These are phyloP conservation scores for Mariannaea elegans DNA, from an alignment of 2,329 filamentous ascomycete genomes.

Conservation along the genomic window DNA sequence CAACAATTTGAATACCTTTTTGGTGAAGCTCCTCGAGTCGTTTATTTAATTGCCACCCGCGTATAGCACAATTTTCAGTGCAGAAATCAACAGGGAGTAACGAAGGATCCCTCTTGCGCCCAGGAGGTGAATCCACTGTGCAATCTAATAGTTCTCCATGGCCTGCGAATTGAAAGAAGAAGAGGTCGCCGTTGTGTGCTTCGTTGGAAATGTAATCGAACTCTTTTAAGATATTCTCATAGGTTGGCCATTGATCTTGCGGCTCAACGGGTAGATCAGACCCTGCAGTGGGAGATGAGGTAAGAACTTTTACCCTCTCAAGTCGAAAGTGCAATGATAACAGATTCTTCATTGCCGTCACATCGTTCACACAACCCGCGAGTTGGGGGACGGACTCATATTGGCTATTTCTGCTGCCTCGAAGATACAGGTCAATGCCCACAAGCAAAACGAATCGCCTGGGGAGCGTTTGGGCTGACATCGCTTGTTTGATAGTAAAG, in stretches of 20 bases:
- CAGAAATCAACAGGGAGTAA: conserved; percentile 15
- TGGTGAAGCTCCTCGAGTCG: conserved; percentile 13
- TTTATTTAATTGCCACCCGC: conserved; percentile 19
- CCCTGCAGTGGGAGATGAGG: too few relatives aligned
- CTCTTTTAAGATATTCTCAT: conserved; percentile 5
- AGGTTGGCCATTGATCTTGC: conserved; percentile 6
- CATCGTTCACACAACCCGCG: too few relatives aligned
- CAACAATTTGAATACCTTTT: conserved; percentile 13
- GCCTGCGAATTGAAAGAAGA: conserved; percentile 24
- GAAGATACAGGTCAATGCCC: too few relatives aligned
- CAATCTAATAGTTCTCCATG: conserved; percentile 12
- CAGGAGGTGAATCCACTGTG: not conserved
- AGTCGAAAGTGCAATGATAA: too few relatives aligned
- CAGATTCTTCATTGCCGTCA: too few relatives aligned
- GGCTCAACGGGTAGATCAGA: too few relatives aligned
- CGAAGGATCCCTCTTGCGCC: conserved; percentile 6
- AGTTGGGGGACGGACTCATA: too few relatives aligned
- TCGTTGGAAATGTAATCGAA: not conserved
- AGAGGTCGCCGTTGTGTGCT: conserved; percentile 9
- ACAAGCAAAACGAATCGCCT: too few relatives aligned
- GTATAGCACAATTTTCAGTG: conserved; percentile 1
- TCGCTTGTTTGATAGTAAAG: too few relatives aligned
- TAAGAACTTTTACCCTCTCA: too few relatives aligned
- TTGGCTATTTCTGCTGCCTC: too few relatives aligned
- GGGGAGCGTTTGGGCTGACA: too few relatives aligned